These are phyloP conservation scores for Zalaria obscura DNA, from an alignment of 2,329 filamentous ascomycete genomes.

Conservation along the genomic window DNA sequence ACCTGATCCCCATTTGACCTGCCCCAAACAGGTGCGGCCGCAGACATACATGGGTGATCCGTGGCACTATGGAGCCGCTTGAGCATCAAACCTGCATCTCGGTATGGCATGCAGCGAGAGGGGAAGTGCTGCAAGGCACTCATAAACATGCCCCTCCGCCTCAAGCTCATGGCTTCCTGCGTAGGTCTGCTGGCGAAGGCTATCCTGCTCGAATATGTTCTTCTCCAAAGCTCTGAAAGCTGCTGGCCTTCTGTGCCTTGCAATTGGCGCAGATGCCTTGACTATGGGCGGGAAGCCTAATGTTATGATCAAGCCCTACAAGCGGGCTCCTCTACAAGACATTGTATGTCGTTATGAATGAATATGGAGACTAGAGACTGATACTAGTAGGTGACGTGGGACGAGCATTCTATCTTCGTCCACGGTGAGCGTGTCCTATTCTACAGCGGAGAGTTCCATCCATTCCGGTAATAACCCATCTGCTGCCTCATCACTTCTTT, in stretches of 20 bases:
- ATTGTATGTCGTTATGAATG: constrained; percentile 28
- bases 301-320: constrained; percentile 33
- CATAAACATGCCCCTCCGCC: background rate
- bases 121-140: constrained; percentile 1
- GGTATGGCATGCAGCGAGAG: constrained; percentile 5
- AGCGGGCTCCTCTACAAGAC: constrained; percentile 38
- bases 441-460: constrained; percentile 59
- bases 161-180: background rate
- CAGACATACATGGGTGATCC: background rate
- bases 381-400: constrained; percentile 46
- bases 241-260: constrained; percentile 9
- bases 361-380: no score
- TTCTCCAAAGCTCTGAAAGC: constrained; percentile 11
- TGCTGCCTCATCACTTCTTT: no score
- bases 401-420: constrained; percentile 53
- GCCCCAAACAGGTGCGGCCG: constrained; percentile 3
- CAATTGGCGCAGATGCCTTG: constrained; percentile 20
- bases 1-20: constrained; percentile 8
- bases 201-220: constrained; percentile 9
- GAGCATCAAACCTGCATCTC: constrained; percentile 1
- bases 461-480: background rate
- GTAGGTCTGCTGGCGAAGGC: background rate
- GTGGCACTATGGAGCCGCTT: background rate
- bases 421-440: constrained; percentile 56
- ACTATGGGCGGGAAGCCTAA: constrained; percentile 36